Evolutionary conservation across 768 basidiomycete species (phyloP), one percentile per base, ranked within the genome.

Genomic region (Tremella yokohamensis): DNA sequence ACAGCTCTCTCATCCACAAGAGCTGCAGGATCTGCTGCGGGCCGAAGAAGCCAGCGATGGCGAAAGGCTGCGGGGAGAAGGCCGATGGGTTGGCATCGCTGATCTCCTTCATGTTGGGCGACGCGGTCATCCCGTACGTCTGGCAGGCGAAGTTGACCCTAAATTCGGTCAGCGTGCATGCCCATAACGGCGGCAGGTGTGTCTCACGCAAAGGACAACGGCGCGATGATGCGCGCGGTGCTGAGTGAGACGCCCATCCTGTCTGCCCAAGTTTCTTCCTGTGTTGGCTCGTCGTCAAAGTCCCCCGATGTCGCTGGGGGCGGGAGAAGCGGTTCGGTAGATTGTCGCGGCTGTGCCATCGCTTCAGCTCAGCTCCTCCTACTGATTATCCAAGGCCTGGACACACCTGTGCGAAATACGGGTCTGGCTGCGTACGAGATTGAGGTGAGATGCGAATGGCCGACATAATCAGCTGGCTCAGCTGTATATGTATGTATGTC

Each of bases 21-120:
- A 73, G 50, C 48, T 75, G 71, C 13, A 73, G 42, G 54, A 75
- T 61, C 61, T 73, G 73, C 48, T 75, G 73, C 44, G 71, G 69
- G 11, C 55, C 57, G 47, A 75, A 75, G 59, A 69, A 75, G 2
- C 62, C 69, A 6, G 60, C 68, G 54, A 75, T 75, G n/a, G 71
- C 65, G 55, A 63, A 71, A 16, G 73, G 69, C 40, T 69, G 66
- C 22, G 71, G 73, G 7, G 69, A 65, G 58, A 75, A 75, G 12
- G 65, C 52, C 40, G 58, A 62, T n/a, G 67, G 67, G 62, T 75
- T 58, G 8, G 40, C 29, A 60, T 75, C 67, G 55, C 72, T 68
- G 49, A 74, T 61, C 22, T 63, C 52, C 58, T 72, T 71, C 73
- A 75, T 75, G 61, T 71, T 63, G 48, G 73, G 73, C n/a, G 59